Evolutionary conservation across 2,329 filamentous ascomycete species (phyloP), one percentile per base, ranked within the genome.

Genomic region (Bipolaris gigantea): DNA sequence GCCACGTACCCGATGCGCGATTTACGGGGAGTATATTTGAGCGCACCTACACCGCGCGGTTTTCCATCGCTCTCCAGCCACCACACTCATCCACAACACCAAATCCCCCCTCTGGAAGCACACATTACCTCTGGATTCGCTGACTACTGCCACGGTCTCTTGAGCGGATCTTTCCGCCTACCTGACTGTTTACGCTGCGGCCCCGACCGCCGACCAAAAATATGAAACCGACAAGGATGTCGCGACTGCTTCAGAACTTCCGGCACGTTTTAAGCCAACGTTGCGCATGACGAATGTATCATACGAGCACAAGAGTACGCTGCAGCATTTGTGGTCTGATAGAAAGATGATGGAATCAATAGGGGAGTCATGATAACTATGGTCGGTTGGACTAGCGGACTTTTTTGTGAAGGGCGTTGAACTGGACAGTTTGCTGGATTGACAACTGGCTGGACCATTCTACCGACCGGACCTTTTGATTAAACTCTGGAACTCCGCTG

Each of bases 21-120:
- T 46, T 46, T 36, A 30, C 27, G 27, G 27, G 1, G 27, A 30
- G 10, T 30, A 30, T 30, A 30, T 30, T 30, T 30, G 27, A 30
- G 27, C 27, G 27, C 10, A 11, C 27, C 10, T 30, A 30, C 27
- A 30, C 27, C 10, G 27, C 27, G 27, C 27, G 27, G 10, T 30
- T 30, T 30, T 30, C 63, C 62, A 52, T 77, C 66, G 30, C 77
- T 64, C 6, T 77, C 73, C 62, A 74, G 76, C 34, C 76, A 46
- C 65, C 30, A 38, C 33, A 21, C 16, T 7, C 13, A 47, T 9
- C 10, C 13, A 23, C 27, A 5, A 35, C 27, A 33, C 10, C 13
- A 23, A 18, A 9, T 15, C 19, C 11, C 5, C 5, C 18, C 18
- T 9, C 5, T n/a, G 15, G 11, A 18, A 36, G 6, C 7, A 35